These are phyloP conservation scores for Penicillium verhagenii DNA, from an alignment of 495 filamentous ascomycete genomes.

Conservation along the genomic window DNA sequence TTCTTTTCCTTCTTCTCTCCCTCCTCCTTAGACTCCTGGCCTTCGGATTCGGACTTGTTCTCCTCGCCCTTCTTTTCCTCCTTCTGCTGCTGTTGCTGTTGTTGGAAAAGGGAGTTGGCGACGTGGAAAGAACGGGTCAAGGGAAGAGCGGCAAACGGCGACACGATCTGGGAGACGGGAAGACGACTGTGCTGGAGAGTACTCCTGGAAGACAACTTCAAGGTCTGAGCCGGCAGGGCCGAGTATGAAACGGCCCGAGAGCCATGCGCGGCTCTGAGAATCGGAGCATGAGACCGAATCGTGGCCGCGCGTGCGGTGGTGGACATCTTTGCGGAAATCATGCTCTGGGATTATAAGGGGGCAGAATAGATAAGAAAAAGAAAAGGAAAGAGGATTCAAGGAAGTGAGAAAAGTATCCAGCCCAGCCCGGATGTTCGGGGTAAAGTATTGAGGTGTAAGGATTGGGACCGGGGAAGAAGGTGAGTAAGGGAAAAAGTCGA, in stretches of 20 bases:
- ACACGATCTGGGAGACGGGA: conserved; percentile 36
- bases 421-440: conserved; percentile 27
- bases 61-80: conserved; percentile 44
- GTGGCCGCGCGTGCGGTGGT: conserved; percentile 44
- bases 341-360: conserved; percentile 22
- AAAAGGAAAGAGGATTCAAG: conserved; percentile 12
- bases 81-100: conserved; percentile 39
- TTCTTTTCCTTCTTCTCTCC: conserved; percentile 53
- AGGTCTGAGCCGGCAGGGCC: conserved; percentile 21
- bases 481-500: conserved; percentile 43
- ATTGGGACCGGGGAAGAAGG: conserved; percentile 24
- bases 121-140: conserved; percentile 45
- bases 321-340: conserved; percentile 46
- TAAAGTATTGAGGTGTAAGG: conserved; percentile 26
- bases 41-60: conserved; percentile 44
- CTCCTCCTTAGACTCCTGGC: conserved; percentile 42
- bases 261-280: conserved; percentile 54
- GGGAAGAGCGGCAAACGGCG: conserved; percentile 40
- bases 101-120: conserved; percentile 36
- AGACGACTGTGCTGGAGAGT: conserved; percentile 19
- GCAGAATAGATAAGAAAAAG: conserved; percentile 12
- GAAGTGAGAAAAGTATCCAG: conserved; percentile 13
- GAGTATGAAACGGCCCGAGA: conserved; percentile 40
- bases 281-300: conserved; percentile 34
- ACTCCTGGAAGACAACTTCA: conserved; percentile 9